Base-by-base conservation (phyloP, 1,139 yeast genomes). In the Protomyces gravidus region DNA sequence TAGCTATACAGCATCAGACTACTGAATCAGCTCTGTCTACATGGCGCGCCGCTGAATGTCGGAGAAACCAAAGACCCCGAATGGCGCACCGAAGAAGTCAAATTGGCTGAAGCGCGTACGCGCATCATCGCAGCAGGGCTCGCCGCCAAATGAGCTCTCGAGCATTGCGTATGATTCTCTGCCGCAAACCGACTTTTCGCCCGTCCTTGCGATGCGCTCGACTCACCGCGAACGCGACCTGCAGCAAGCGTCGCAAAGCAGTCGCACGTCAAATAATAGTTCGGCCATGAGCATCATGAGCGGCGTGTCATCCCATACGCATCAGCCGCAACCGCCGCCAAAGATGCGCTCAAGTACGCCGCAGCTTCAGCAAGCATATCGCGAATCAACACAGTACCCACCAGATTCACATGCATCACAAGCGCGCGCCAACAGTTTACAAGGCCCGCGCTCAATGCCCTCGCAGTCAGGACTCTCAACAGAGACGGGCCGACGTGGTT, bases 101-200 rank as follows among this genome's bases (percentile, higher is more conserved):
- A 50, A 50, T 11, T 53, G 58, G 58, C 28, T 53, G 39, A 46
- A 15, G 46, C 58, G 58, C 26, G 58, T 53, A n/a, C 50, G 58
- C n/a, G 58, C 58, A 25, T 11, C 50, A 17, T 45, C 58, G 28
- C 28, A 26, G 7, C 39, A 36, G 9, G 28, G 36, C n/a, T 17
- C 26, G 17, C 26, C 39, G n/a, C 27, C 39, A 9, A 50, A 46
- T 11, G 55, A 50, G 40, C 47, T 53, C 13, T 40, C 39, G 32
- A 30, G 51, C 5, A 53, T 30, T 11, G 50, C 58, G 13, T 53
- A 53, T 25, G 51, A 45, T 21, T 50, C 47, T 13, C 40, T 53
- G 6, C 58, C 58, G n/a, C 58, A 50, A 7, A 32, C 58, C 15
- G 58, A 53, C 47, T 50, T 45, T 25, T 46, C 51, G 17, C 58